Conservation (phyloP, 1,139 yeast species). For the Debaryomyces nepalensis region DNA sequence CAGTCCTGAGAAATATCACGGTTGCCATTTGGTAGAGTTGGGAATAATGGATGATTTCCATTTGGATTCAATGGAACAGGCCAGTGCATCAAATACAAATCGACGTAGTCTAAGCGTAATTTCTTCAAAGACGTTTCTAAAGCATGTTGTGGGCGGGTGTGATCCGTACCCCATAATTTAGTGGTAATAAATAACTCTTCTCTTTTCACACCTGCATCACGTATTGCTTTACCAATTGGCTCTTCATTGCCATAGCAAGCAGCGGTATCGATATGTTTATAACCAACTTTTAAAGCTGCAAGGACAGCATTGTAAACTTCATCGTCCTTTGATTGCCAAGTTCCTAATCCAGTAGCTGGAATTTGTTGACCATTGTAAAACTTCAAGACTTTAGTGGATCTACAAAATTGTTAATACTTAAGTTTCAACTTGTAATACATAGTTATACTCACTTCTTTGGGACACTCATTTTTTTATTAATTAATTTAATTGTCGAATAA, state of each 20-base stretch:
- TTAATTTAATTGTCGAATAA: neutral
- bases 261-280: conserved; percentile 79
- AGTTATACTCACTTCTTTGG: conserved; percentile 1
- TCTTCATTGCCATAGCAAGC: conserved; percentile 66
- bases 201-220: conserved; percentile 65
- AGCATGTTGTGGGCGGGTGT: conserved; percentile 58
- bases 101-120: conserved; percentile 75
- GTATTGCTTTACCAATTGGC: conserved; percentile 64
- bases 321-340: conserved; percentile 64
- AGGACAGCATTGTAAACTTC: conserved; percentile 59
- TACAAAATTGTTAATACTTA: conserved; percentile 7
- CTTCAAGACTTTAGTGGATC: conserved; percentile 28
- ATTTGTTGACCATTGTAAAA: conserved; percentile 63
- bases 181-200: conserved; percentile 74
- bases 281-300: conserved; percentile 66
- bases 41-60: conserved; percentile 38
- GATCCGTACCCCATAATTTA: conserved; percentile 71
- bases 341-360: conserved; percentile 72
- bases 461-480: conserved; percentile 5
- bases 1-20: conserved; percentile 45
- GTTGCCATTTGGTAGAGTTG: conserved; percentile 28
- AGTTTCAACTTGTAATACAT: neutral
- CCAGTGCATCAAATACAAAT: conserved; percentile 82
- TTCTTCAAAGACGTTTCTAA: conserved; percentile 61
- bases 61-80: conserved; percentile 61